Conservation (phyloP, 768 basidiomycete genomes). For the Saitozyma sp. region DNA sequence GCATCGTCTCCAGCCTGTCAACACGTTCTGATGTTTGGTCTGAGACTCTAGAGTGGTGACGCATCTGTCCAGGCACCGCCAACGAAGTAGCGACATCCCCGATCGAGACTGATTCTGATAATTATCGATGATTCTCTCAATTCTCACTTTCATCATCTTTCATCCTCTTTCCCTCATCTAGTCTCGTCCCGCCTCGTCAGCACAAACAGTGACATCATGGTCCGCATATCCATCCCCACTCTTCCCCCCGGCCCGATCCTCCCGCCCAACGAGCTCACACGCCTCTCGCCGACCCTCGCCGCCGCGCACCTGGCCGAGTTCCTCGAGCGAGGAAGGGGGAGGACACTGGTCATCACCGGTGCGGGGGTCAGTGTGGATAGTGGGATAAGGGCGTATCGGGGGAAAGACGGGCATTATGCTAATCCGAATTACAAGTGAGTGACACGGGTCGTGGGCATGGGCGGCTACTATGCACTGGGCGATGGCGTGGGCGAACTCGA, state of each 20-base stretch:
- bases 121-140: too few relatives aligned
- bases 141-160: too few relatives aligned
- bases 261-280: constrained; percentile 41
- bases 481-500: not conserved
- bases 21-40: too few relatives aligned
- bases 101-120: too few relatives aligned
- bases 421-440: constrained; percentile 53
- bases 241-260: constrained; percentile 34
- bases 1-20: too few relatives aligned
- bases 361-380: constrained; percentile 95
- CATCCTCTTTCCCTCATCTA: too few relatives aligned
- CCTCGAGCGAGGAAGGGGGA: constrained; percentile 65
- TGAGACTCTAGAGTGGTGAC: too few relatives aligned
- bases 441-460: not conserved
- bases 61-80: too few relatives aligned
- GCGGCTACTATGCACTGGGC: not conserved
- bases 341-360: constrained; percentile 71
- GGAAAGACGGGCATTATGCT: constrained; percentile 64
- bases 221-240: constrained; percentile 51
- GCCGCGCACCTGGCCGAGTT: constrained; percentile 56
- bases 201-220: constrained; percentile 16
- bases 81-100: too few relatives aligned
- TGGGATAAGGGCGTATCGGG: constrained; percentile 92
- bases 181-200: too few relatives aligned
- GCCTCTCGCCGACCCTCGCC: constrained; percentile 30